phyloP scores from a whole-genome alignment of 2,329 filamentous ascomycete species.

The Claviceps sorghi region DNA sequence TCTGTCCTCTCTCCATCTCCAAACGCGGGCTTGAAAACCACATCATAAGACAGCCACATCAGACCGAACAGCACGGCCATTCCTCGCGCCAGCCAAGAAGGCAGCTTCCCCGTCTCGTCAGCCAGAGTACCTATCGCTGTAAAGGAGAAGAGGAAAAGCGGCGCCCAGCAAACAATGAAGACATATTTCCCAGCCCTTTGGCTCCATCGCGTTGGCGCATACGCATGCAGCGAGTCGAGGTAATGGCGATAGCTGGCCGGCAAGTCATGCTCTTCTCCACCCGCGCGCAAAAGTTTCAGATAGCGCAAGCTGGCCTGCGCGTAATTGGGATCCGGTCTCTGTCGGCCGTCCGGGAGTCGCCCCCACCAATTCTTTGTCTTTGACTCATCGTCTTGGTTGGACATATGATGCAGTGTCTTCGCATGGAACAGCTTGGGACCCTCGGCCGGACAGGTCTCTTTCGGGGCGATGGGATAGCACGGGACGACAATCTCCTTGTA shows the following conservation, averaged over 20 bases:
- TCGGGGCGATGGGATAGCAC: slow-evolving; percentile 53
- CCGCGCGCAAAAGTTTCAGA: slow-evolving; percentile 62
- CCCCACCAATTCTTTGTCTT: slow-evolving; percentile 29
- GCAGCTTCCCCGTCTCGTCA: slow-evolving; percentile 52
- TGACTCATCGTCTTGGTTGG: slow-evolving; percentile 17
- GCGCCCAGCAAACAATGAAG: slow-evolving; percentile 42
- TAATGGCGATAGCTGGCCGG: slow-evolving; percentile 66
- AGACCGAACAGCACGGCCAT: slow-evolving; percentile 37
- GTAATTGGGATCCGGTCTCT: slow-evolving; percentile 53
- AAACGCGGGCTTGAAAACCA: slow-evolving; percentile 45
- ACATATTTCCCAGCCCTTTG: slow-evolving; percentile 53
- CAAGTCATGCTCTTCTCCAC: slow-evolving; percentile 66
- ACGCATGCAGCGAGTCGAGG: slow-evolving; percentile 53
- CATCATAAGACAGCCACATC: slow-evolving; percentile 32
- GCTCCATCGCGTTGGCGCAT: slow-evolving; percentile 48
- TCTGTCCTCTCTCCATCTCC: slow-evolving; percentile 69
- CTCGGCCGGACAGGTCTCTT: slow-evolving; percentile 44
- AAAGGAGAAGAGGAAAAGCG: slow-evolving; percentile 42
- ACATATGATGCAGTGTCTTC: slow-evolving; percentile 57
- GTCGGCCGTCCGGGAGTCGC: slow-evolving; percentile 28
- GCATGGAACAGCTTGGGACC: slow-evolving; percentile 57
- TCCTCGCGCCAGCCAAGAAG: slow-evolving; percentile 47
- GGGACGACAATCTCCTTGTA: slow-evolving; percentile 74
- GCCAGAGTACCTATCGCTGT: slow-evolving; percentile 31
- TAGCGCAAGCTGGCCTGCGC: slow-evolving; percentile 78